Evolutionary conservation across 108 stramenopile species (phyloP), one percentile per base, ranked within the genome.

Genomic region (Pseudonitzschia multiseries): DNA sequence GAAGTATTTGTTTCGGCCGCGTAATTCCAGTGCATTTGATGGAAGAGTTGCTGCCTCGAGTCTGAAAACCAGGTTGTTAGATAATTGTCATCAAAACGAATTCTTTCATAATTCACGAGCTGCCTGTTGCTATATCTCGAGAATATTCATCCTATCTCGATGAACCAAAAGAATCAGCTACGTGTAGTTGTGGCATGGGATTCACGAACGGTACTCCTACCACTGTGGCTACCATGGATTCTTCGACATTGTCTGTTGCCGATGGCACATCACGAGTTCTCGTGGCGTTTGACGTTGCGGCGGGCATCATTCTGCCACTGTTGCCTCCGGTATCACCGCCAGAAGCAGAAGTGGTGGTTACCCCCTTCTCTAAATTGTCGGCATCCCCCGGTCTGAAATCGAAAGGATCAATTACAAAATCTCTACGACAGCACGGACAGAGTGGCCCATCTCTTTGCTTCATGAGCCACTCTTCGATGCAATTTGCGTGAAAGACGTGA

Each of bases 351-450:
- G 17, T 9, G 17, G 20, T 51, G 50, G 50, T 3, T 8, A 4
- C 24, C 2, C 22, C 54, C 24, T 56, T 56, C 10, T 56, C 54
- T 26, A 56, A 56, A 62, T 70, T 33, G 53, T 65, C 73, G 8
- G 32, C 57, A 28, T 75, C 76, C 48, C 52, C 76, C 0, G 57
- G 42, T 65, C 76, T 71, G 28, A 63, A 68, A 71, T 82, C 77
- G 29, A 64, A 75, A 18, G 86, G 86, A 63, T 86, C 86, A 46
- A 88, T 56, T 33, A 93, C 81, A 73, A 94, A 94, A 60, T 90
- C 84, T 65, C 86, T 75, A 57, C 93, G 82, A 79, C 93, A 94
- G 74, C 90, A 92, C 0, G 93, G 93, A 78, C 93, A 94, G 8
- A 86, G 20, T 15, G 84, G 85, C 32, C 78, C 81, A 21, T 79